Evolutionary conservation across 768 basidiomycete species (phyloP).

Genomic region (Pulveroboletus sp.): DNA sequence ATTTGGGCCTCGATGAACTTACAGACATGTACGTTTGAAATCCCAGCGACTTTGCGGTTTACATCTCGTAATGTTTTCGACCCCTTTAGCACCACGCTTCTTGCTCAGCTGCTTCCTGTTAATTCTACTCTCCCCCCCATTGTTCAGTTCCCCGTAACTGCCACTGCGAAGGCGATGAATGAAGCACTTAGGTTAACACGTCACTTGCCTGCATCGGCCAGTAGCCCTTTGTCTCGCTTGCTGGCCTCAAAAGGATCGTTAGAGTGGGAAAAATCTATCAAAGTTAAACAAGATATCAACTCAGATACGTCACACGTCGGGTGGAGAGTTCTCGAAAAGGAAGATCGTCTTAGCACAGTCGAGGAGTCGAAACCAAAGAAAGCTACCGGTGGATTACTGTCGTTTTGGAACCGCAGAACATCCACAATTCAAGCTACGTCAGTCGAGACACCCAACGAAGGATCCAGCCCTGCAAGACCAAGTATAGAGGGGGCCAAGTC

Average conservation of each 20-base stretch:
- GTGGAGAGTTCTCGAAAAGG: constrained; percentile 66
- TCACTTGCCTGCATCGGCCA: constrained; percentile 46
- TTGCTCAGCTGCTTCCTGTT: constrained; percentile 45
- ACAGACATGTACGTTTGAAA: constrained; percentile 51
- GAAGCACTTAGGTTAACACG: constrained; percentile 63
- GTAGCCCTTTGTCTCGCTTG: constrained; percentile 68
- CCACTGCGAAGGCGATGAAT: constrained; percentile 52
- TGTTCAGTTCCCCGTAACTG: constrained; percentile 50
- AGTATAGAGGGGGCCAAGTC: constrained; percentile 28
- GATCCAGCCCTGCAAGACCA: constrained; percentile 22
- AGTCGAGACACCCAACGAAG: constrained; percentile 17
- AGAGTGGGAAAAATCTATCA: constrained; percentile 71
- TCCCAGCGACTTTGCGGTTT: neutral
- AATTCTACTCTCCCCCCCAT: constrained; percentile 47
- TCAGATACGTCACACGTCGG: constrained; percentile 58
- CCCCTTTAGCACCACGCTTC: constrained; percentile 35
- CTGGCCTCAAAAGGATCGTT: constrained; percentile 66
- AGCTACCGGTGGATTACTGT: constrained; percentile 53
- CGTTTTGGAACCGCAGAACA: constrained; percentile 59
- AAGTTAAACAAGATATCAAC: constrained; percentile 42
- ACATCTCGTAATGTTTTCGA: constrained; percentile 6
- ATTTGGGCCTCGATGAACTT: constrained; percentile 44
- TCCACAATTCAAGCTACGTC: constrained; percentile 22
- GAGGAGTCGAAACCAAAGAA: constrained; percentile 47
- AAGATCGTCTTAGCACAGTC: constrained; percentile 27